Evolutionary conservation across 768 basidiomycete genomes (phyloP).

Genomic region (Mycena maculata): DNA sequence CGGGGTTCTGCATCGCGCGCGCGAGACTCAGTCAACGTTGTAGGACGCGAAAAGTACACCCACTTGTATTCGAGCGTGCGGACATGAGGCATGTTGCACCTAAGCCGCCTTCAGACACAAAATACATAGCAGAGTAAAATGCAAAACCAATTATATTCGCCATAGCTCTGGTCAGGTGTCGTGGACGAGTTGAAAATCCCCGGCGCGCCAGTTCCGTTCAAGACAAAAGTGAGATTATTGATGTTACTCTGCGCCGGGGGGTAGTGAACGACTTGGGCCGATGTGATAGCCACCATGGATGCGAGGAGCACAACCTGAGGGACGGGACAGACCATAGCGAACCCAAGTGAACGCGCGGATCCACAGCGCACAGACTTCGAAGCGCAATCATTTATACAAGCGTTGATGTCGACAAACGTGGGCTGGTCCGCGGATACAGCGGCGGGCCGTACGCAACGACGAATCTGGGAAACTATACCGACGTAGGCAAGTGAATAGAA

Average conservation of each 20-base stretch:
- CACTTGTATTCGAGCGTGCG: constrained; percentile 58
- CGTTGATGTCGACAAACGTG: constrained; percentile 22
- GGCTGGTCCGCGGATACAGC: neutral
- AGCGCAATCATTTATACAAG: constrained; percentile 10
- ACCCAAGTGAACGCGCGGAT: neutral
- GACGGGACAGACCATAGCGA: constrained; percentile 9
- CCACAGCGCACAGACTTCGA: neutral
- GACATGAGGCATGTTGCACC: constrained; percentile 66
- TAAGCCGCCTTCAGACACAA: no score
- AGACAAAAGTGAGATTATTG: constrained; percentile 57
- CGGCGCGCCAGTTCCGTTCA: constrained; percentile 57
- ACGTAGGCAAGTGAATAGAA: no score
- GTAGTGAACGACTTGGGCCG: constrained; percentile 47
- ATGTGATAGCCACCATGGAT: neutral
- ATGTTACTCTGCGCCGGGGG: constrained; percentile 52
- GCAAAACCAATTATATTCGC: constrained; percentile 56
- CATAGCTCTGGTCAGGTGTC: constrained; percentile 54
- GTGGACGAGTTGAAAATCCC: constrained; percentile 58
- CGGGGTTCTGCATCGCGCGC: constrained; percentile 45
- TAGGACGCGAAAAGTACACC: constrained; percentile 32
- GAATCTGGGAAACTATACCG: neutral
- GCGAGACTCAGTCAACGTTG: neutral
- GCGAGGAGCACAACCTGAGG: neutral
- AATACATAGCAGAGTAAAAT: no score
- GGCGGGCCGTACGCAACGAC: neutral